phyloP scores from a whole-genome alignment of 2,329 filamentous ascomycete species.

The Rhynchosporium graminicola region DNA sequence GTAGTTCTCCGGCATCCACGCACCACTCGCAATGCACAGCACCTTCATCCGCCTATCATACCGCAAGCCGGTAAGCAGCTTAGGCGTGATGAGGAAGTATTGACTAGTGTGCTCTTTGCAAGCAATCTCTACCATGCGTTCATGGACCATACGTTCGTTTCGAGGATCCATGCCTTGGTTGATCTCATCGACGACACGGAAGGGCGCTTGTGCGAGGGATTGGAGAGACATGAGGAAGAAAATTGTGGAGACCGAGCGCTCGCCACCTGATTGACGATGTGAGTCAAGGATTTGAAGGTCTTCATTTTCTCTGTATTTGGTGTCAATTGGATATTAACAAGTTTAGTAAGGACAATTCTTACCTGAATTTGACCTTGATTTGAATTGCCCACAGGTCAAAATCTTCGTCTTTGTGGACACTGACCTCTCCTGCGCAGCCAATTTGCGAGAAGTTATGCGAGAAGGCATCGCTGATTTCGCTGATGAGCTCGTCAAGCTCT shows the following conservation, averaged over 20 bases:
- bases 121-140: conserved; percentile 96
- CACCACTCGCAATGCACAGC: conserved; percentile 89
- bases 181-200: conserved; percentile 98
- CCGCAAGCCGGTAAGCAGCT: conserved; percentile 79
- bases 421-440: conserved; percentile 88
- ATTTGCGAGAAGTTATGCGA: conserved; percentile 92
- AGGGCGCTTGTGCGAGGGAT: conserved; percentile 87
- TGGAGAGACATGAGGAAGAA: conserved; percentile 99
- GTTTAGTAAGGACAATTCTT: conserved; percentile 39
- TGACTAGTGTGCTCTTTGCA: conserved; percentile 77
- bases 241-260: conserved; percentile 94
- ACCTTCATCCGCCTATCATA: conserved; percentile 93
- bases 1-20: conserved; percentile 61
- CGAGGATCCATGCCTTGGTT: conserved; percentile 99
- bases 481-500: conserved; percentile 72
- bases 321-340: conserved; percentile 10
- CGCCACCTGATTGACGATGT: conserved; percentile 93
- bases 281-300: conserved; percentile 81
- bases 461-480: conserved; percentile 86
- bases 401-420: conserved; percentile 84
- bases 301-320: conserved; percentile 66
- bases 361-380: conserved; percentile 94
- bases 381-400: conserved; percentile 94
- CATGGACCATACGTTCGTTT: conserved; percentile 97
- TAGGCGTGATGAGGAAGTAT: conserved; percentile 98